Evolutionary conservation across 352 stramenopile species (phyloP), one percentile per base, ranked within the genome.

Genomic region (Phytophthora europaea): DNA sequence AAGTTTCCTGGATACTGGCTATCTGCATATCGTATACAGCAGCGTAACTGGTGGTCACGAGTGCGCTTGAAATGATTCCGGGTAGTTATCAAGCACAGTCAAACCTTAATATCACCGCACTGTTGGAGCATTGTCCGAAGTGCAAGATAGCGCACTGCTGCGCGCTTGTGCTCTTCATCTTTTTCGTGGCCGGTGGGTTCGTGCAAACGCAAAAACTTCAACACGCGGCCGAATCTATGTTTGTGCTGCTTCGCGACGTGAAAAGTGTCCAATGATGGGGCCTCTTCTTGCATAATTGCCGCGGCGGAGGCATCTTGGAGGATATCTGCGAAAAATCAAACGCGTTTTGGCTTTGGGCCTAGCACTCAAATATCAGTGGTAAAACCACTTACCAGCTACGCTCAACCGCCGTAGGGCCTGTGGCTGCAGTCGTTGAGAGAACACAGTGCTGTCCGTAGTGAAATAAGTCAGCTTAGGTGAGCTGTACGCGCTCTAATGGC

Each of bases 161-260:
- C 55, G 45, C 78, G 77, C 38, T 93, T 94, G 57, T 90, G 80
- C 8, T 76, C 61, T 23, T 82, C 75, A 18, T 93, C 85, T 33
- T 71, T 82, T 59, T 91, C 82, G 61, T 84, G 72, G 1, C 83
- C 83, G 1, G 83, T 92, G 3, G 85, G 85, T n/a, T 90, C 80
- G 48, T 90, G 71, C 31, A 89, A 33, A n/a, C 67, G 74, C 13
- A 90, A 47, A 31, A 90, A 92, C 52, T 86, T 90, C 43, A 91
- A 20, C 48, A 91, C 50, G 0, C 74, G 79, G 13, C 65, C 84
- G 53, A 87, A 91, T 13, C 63, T 67, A n/a, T 52, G 18, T 34
- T 87, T 80, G 12, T 87, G 78, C 15, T 88, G 75, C 31, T 61
- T 70, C 1, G 72, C 63, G 18, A 90, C 60, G 3, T 60, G 73